A percentile compares a stretch with the other conserved stretches of the same genome.
phyloP scores from a whole-genome alignment of 2,329 filamentous ascomycete species.

The Cordyceps javanica region DNA sequence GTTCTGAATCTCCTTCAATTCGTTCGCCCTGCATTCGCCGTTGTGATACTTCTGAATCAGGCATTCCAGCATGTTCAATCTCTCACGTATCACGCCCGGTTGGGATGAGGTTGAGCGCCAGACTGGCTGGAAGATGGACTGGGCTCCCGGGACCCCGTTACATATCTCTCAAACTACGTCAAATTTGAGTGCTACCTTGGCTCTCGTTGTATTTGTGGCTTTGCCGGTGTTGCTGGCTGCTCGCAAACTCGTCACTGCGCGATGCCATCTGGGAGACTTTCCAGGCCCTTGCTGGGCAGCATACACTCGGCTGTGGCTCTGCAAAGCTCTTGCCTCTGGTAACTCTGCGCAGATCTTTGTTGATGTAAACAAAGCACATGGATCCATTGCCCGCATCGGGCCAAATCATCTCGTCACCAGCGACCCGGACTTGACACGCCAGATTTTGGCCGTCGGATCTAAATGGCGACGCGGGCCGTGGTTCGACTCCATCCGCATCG shows the following conservation, averaged over 20 bases:
- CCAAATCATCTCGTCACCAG: slow-evolving; percentile 1
- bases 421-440: slow-evolving; percentile 1
- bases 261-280: background rate
- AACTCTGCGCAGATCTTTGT: background rate
- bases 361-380: background rate
- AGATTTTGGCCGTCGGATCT: background rate
- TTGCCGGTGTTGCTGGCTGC: background rate
- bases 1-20: no score
- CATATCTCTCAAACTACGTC: background rate
- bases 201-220: background rate
- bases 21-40: background rate
- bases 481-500: background rate
- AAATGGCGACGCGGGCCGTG: background rate
- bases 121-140: background rate
- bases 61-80: background rate
- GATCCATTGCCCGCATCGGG: background rate
- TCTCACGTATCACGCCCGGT: background rate
- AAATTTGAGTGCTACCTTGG: background rate
- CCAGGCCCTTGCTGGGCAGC: background rate
- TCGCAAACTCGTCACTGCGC: background rate
- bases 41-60: background rate
- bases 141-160: no score
- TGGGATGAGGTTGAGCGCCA: background rate
- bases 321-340: background rate
- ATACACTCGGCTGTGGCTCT: slow-evolving; percentile 1